phyloP scores from a whole-genome alignment of 139 green algal species.

The Chlorella sorokiniana region DNA sequence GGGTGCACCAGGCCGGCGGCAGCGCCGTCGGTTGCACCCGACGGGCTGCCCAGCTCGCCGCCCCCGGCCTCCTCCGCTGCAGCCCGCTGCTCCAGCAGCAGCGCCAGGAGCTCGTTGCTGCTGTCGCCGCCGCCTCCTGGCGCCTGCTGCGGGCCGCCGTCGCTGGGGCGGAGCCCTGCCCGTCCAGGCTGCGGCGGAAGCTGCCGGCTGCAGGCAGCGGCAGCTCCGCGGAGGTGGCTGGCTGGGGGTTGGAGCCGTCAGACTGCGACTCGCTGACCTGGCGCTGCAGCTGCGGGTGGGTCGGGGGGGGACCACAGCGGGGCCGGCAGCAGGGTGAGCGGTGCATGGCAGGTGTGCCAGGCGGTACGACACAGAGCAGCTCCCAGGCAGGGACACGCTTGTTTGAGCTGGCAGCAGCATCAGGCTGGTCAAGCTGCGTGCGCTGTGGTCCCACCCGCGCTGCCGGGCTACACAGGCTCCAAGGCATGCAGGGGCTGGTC shows the following conservation, averaged over 20 bases:
- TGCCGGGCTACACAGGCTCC: neutral
- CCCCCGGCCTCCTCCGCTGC: neutral
- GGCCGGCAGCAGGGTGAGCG: neutral
- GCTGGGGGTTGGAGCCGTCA: neutral
- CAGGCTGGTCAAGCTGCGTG: neutral
- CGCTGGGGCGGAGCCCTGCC: too few relatives aligned
- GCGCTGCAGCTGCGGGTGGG: constrained; percentile 12
- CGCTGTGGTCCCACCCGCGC: neutral
- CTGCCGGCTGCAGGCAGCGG: neutral
- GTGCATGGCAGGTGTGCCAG: neutral
- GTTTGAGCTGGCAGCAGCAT: neutral
- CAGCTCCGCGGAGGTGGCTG: neutral
- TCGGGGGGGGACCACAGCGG: neutral
- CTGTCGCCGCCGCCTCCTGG: neutral
- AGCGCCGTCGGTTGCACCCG: neutral
- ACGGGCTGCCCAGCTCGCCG: neutral
- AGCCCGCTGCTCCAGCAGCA: constrained; percentile 41
- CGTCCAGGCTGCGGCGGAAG: neutral
- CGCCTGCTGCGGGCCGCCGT: neutral
- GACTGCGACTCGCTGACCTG: constrained; percentile 19
- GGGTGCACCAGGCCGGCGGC: neutral
- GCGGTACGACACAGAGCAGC: too few relatives aligned
- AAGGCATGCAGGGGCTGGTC: constrained; percentile 23
- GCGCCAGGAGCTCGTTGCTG: constrained; percentile 41
- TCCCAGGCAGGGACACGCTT: too few relatives aligned